phyloP scores from a whole-genome alignment of 768 basidiomycete genomes.

The Boletus eberwhitei region DNA sequence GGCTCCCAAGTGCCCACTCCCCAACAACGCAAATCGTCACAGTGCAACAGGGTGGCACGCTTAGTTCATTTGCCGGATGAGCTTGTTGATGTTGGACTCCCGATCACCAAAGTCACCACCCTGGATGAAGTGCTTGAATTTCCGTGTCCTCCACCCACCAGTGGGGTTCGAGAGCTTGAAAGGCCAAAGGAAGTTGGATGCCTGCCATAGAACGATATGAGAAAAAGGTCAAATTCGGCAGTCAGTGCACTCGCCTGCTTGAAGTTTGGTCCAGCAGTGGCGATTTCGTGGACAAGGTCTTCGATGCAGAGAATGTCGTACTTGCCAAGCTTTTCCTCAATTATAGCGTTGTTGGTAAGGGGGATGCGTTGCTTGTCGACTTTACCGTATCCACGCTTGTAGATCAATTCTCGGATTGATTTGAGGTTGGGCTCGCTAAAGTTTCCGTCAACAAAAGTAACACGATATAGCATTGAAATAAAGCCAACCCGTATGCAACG shows the following conservation, averaged over 20 bases:
- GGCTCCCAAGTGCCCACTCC: neutral
- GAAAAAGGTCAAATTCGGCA: neutral
- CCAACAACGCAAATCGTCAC: neutral
- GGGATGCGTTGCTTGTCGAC: slow-evolving; percentile 97
- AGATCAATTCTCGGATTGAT: slow-evolving; percentile 93
- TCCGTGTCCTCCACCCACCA: slow-evolving; percentile 96
- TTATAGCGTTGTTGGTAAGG: slow-evolving; percentile 88
- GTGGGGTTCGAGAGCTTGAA: slow-evolving; percentile 99
- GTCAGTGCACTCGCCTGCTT: slow-evolving; percentile 69
- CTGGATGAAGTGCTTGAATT: slow-evolving; percentile 96
- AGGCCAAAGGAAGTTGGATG: slow-evolving; percentile 97
- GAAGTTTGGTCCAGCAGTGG: slow-evolving; percentile 96
- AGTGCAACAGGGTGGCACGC: slow-evolving; percentile 1
- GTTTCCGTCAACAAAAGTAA: slow-evolving; percentile 1
- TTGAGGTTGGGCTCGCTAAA: slow-evolving; percentile 92
- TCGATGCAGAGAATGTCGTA: slow-evolving; percentile 96
- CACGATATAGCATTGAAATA: neutral
- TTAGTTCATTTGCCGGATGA: slow-evolving; percentile 93
- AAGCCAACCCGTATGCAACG: slow-evolving; percentile 86
- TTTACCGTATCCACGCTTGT: slow-evolving; percentile 99
- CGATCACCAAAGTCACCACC: slow-evolving; percentile 98
- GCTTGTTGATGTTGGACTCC: slow-evolving; percentile 95
- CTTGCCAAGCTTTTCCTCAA: slow-evolving; percentile 88
- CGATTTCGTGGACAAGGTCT: slow-evolving; percentile 96
- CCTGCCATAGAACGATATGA: slow-evolving; percentile 37